Evolutionary conservation across 2,329 filamentous ascomycete genomes (phyloP).

Genomic region (Fusarium pininemorale): DNA sequence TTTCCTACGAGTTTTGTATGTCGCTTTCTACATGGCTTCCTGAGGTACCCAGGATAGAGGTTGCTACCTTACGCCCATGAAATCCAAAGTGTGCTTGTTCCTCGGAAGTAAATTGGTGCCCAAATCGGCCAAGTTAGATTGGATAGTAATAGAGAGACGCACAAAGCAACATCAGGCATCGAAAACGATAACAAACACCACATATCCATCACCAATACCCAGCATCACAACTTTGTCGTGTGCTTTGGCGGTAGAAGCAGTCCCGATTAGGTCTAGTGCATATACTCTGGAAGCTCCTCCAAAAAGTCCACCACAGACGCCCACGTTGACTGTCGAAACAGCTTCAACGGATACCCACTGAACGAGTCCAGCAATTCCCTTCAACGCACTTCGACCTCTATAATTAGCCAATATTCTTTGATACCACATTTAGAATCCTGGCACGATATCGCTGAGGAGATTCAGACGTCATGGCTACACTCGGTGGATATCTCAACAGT

Average conservation of each 20-base stretch:
- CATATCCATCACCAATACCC: not conserved
- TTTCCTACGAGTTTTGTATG: not conserved
- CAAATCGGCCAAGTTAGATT: not conserved
- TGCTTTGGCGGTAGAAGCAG: not conserved
- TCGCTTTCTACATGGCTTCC: not conserved
- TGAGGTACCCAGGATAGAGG: not conserved
- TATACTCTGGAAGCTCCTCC: conserved; percentile 30
- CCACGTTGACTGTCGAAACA: conserved; percentile 19
- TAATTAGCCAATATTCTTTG: not conserved
- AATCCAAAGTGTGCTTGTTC: not conserved
- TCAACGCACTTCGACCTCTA: not conserved
- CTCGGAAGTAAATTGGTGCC: not conserved
- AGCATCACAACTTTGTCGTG: not conserved
- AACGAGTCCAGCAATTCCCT: not conserved
- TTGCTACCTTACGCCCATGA: not conserved
- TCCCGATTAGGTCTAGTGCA: conserved; percentile 36
- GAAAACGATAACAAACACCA: not conserved
- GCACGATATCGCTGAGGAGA: not conserved
- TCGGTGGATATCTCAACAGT: conserved; percentile 59
- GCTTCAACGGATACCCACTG: conserved; percentile 8
- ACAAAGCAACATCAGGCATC: not conserved
- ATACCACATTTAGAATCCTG: not conserved
- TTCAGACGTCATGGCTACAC: conserved; percentile 51
- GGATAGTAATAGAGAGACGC: not conserved
- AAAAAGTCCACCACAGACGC: conserved; percentile 38